Evolutionary conservation across 2,329 filamentous ascomycete species (phyloP).

Genomic region (Stachybotrys echinatus): DNA sequence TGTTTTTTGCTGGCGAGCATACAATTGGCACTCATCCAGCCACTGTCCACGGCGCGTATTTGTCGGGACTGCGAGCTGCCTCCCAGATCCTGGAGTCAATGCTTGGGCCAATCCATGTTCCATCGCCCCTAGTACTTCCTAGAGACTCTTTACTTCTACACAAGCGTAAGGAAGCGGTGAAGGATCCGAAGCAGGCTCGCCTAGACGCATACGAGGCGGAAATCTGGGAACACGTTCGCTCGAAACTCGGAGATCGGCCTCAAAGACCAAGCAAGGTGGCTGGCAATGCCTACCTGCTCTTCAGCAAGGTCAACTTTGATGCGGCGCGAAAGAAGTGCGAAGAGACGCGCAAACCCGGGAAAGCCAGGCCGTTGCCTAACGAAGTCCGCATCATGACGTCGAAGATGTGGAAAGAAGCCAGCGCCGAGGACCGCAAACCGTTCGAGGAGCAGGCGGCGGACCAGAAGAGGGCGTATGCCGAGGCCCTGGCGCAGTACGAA

Average conservation of each 20-base stretch:
- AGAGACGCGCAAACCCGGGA: constrained; percentile 56
- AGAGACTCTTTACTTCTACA: constrained; percentile 46
- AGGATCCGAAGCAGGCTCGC: constrained; percentile 45
- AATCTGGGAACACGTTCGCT: constrained; percentile 45
- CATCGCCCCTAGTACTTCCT: constrained; percentile 67
- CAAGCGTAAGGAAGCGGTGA: constrained; percentile 51
- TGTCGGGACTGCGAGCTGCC: constrained; percentile 86
- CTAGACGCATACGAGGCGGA: constrained; percentile 52
- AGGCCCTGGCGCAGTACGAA: constrained; percentile 54
- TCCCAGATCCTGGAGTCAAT: constrained; percentile 78
- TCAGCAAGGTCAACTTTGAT: constrained; percentile 75
- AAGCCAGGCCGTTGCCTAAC: constrained; percentile 63
- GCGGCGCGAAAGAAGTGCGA: constrained; percentile 54
- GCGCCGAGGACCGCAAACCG: constrained; percentile 65
- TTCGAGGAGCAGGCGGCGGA: constrained; percentile 70
- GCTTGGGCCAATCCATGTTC: constrained; percentile 74
- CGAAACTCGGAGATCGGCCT: constrained; percentile 68
- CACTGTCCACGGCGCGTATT: constrained; percentile 92
- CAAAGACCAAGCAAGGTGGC: constrained; percentile 66
- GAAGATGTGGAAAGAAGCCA: constrained; percentile 82
- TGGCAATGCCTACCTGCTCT: constrained; percentile 84
- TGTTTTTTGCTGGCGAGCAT: constrained; percentile 95
- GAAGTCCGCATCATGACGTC: constrained; percentile 83
- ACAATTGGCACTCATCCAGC: constrained; percentile 94
- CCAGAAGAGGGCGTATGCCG: constrained; percentile 62